phyloP scores from a whole-genome alignment of 768 basidiomycete species.

The Kwoniella sp. region DNA sequence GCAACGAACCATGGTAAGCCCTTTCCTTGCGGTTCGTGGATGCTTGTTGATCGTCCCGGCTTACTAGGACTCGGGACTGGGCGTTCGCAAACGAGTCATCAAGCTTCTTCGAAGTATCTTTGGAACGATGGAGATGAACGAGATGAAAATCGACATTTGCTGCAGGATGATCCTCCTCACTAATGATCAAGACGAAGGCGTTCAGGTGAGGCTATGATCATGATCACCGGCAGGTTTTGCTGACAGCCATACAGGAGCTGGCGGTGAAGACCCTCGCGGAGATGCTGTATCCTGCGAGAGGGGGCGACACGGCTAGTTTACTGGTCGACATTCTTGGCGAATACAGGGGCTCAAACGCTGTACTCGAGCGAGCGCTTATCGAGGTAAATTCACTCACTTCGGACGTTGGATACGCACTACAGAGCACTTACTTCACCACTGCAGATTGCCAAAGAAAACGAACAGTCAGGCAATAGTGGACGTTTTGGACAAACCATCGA shows the following conservation, averaged over 20 bases:
- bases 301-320: conserved; percentile 59
- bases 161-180: conserved; percentile 75
- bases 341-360: conserved; percentile 77
- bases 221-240: too few species aligned
- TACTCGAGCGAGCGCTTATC: conserved; percentile 77
- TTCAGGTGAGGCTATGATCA: conserved; percentile 59
- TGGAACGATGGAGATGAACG: conserved; percentile 58
- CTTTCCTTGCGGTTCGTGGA: background rate
- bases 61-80: conserved; percentile 81
- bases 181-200: conserved; percentile 87
- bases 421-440: background rate
- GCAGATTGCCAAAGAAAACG: conserved; percentile 10
- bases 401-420: background rate
- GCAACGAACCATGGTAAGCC: conserved; percentile 78
- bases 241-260: conserved; percentile 68
- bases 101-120: conserved; percentile 86
- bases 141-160: conserved; percentile 71
- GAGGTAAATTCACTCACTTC: conserved; percentile 50
- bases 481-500: conserved; percentile 66
- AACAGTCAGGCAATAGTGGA: background rate
- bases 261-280: conserved; percentile 86
- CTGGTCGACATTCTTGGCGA: conserved; percentile 80
- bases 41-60: background rate
- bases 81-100: conserved; percentile 91
- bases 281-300: conserved; percentile 63